phyloP scores from a whole-genome alignment of 345 rosid genomes.

The Eucalyptus victrix region DNA sequence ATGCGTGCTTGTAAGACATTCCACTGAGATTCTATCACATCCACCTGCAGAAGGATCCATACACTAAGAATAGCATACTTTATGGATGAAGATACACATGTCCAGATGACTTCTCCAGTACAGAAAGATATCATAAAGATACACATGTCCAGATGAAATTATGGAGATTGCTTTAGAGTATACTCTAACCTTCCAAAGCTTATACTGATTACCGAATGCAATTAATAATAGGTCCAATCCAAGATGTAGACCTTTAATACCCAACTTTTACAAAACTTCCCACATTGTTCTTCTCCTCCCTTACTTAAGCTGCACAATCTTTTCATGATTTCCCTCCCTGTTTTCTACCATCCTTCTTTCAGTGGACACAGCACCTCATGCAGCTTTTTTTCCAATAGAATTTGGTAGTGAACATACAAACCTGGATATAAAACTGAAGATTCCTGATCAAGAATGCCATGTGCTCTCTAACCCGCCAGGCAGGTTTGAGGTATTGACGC shows the following conservation, averaged over 20 bases:
- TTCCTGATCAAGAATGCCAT: conserved; percentile 95
- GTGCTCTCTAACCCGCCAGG: conserved; percentile 96
- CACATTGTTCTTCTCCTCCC: neutral
- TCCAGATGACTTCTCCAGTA: neutral
- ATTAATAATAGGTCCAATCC: neutral
- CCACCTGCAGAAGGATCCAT: conserved; percentile 37
- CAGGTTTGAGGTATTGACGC: conserved; percentile 71
- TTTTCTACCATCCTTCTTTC: neutral
- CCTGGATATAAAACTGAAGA: conserved; percentile 98
- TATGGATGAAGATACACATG: neutral
- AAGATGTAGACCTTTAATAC: neutral
- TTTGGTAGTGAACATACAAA: neutral
- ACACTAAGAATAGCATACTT: neutral
- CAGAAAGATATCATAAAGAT: neutral
- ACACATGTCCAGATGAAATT: neutral
- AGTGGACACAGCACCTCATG: neutral
- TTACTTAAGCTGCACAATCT: neutral
- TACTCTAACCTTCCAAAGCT: neutral
- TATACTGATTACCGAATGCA: neutral
- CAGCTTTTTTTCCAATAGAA: neutral
- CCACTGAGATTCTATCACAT: conserved; percentile 99
- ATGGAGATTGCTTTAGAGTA: neutral
- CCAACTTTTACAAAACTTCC: neutral
- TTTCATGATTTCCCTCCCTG: neutral
- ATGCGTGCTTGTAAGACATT: conserved; percentile 79